These are phyloP conservation scores for Lactarius tabidus DNA, from an alignment of 768 basidiomycete species.

Conservation along the genomic window DNA sequence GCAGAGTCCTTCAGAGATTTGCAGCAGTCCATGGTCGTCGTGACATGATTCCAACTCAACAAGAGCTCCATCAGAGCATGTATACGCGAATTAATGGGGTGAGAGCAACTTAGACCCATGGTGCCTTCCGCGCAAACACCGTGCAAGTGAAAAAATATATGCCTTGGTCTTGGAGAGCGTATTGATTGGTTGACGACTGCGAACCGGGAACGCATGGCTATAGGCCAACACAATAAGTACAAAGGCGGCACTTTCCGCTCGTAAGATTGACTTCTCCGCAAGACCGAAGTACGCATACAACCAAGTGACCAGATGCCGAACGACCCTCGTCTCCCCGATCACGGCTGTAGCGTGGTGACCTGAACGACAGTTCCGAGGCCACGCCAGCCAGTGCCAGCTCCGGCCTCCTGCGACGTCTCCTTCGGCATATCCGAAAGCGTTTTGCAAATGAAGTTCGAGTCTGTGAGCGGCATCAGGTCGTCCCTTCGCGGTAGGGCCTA, in stretches of 20 bases:
- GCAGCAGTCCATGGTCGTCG: neutral
- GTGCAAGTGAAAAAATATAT: no score
- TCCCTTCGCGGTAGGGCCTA: conserved; percentile 67
- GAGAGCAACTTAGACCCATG: no score
- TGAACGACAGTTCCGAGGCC: conserved; percentile 68
- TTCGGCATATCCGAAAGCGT: conserved; percentile 59
- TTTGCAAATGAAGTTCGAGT: conserved; percentile 77
- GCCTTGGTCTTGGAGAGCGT: no score
- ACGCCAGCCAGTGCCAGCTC: conserved; percentile 80
- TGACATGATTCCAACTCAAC: no score
- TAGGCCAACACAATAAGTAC: neutral
- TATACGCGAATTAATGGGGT: no score
- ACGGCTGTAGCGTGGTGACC: conserved; percentile 38
- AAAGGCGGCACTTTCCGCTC: neutral
- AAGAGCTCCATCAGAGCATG: no score
- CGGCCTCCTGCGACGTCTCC: conserved; percentile 52
- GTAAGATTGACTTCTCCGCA: neutral
- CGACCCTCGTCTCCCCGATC: neutral
- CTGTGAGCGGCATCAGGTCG: conserved; percentile 86
- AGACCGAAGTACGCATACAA: conserved; percentile 1
- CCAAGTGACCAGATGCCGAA: neutral
- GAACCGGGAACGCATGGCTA: neutral
- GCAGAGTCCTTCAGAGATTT: neutral
- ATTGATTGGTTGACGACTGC: no score
- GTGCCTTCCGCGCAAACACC: no score